Evolutionary conservation across 2,329 filamentous ascomycete species (phyloP), one percentile per base, ranked within the genome.

Genomic region (Phoma sp.): DNA sequence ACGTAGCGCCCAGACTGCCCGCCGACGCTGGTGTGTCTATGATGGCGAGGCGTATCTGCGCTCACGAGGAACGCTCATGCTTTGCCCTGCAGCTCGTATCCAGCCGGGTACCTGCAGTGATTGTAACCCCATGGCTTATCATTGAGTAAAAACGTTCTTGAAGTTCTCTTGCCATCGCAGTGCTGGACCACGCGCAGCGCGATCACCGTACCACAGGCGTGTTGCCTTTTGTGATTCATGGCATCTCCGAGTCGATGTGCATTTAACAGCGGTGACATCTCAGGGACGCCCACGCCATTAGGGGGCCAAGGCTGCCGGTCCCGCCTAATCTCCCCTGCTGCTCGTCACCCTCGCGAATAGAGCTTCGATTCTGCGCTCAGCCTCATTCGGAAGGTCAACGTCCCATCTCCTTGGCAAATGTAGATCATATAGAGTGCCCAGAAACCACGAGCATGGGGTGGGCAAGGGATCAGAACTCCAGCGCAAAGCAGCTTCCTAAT

Each of bases 21-120:
- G 53, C 55, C 57, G 47, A 46, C 36, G 30, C 30, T 49, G 51
- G 40, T 38, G 45, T 41, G 44, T 51, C 33, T 48, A 37, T 27
- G 36, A 27, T 43, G 29, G 36, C 52, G 41, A 55, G 43, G 38
- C 35, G 33, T 47, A 47, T 51, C 13, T 39, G 29, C 39, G 11
- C 51, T 41, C 40, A 45, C 32, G 47, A 42, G 35, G 29, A 42
- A 35, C 35, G 37, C 37, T 48, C 48, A 47, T 51, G 40, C 48
- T 37, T 47, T 46, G 37, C 37, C 47, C 51, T 51, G 59, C 42
- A 51, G 43, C 29, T 55, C 49, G 53, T 52, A 47, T 44, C 5
- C 11, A 29, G 13, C 38, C 59, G 59, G 59, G 59, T 62, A 60
- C 59, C 59, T 62, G 59, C 57, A 62, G 59, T 47, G 47, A 38